Evolutionary conservation across 2,329 filamentous ascomycete genomes (phyloP).

Genomic region (Neonectria ditissima): DNA sequence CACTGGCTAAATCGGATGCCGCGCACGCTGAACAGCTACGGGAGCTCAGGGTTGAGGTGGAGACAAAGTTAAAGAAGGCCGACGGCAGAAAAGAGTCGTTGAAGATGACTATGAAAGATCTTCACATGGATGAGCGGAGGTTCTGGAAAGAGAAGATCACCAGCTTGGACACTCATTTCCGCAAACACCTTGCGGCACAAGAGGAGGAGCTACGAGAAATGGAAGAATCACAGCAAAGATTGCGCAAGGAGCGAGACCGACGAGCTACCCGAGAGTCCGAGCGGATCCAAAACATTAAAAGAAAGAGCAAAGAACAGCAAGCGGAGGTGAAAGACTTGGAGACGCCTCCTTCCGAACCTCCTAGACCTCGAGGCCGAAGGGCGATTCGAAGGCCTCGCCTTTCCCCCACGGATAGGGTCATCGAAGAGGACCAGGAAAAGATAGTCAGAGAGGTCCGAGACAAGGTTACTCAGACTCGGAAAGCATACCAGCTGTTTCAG

Average conservation of each 20-base stretch:
- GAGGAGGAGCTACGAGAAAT: slow-evolving; percentile 9
- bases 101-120: slow-evolving; percentile 10
- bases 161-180: background rate
- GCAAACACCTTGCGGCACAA: background rate
- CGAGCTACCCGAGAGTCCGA: too few relatives aligned
- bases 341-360: too few relatives aligned
- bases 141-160: background rate
- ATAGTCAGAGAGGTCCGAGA: background rate
- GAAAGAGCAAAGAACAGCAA: too few relatives aligned
- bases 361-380: too few relatives aligned
- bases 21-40: background rate
- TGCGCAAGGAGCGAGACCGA: background rate
- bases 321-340: too few relatives aligned
- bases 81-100: background rate
- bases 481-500: slow-evolving; percentile 3
- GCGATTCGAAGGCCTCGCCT: background rate
- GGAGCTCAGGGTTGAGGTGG: background rate
- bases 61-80: slow-evolving; percentile 6
- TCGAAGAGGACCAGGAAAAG: background rate
- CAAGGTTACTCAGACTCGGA: background rate
- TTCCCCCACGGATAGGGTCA: background rate
- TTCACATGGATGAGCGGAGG: slow-evolving; percentile 9
- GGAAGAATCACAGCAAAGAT: background rate
- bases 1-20: background rate
- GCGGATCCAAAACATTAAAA: too few relatives aligned